A percentile compares a stretch with the other conserved stretches of the same genome.
These are phyloP conservation scores for Eucalyptus camaldulensis DNA, from an alignment of 345 rosid species.

Conservation along the genomic window DNA sequence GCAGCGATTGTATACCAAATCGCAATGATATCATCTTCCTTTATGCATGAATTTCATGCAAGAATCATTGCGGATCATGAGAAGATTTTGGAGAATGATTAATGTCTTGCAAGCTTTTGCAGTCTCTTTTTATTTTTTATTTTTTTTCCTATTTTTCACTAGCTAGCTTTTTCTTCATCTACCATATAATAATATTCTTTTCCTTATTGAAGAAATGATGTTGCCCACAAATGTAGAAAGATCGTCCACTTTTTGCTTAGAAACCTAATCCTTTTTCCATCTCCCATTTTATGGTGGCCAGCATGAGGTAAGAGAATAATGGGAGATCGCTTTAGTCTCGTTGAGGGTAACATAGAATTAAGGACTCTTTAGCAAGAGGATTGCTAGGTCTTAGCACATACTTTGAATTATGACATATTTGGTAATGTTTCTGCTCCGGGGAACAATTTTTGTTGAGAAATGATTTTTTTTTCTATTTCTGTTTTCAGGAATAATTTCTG, in stretches of 20 bases:
- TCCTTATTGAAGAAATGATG: background rate
- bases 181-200: background rate
- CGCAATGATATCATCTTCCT: background rate
- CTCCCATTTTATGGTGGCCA: background rate
- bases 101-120: background rate
- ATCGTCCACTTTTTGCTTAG: background rate
- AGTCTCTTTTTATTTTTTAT: background rate
- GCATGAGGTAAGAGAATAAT: background rate
- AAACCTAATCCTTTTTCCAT: background rate
- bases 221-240: background rate
- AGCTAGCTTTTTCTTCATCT: background rate
- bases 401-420: no score
- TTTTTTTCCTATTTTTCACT: background rate
- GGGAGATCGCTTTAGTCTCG: background rate
- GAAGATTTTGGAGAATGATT: slow-evolving; percentile 13
- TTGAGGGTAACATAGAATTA: background rate
- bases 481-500: accelerated
- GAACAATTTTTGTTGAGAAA: accelerated
- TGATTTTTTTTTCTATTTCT: no score
- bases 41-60: slow-evolving; percentile 15
- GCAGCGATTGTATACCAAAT: background rate
- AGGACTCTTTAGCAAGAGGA: background rate
- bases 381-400: background rate
- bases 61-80: slow-evolving; percentile 24
- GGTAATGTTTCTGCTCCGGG: accelerated